Evolutionary conservation across 805 yeast genomes (phyloP), one percentile per base, ranked within the genome.

Genomic region (Metschnikowia baotianmanensis): DNA sequence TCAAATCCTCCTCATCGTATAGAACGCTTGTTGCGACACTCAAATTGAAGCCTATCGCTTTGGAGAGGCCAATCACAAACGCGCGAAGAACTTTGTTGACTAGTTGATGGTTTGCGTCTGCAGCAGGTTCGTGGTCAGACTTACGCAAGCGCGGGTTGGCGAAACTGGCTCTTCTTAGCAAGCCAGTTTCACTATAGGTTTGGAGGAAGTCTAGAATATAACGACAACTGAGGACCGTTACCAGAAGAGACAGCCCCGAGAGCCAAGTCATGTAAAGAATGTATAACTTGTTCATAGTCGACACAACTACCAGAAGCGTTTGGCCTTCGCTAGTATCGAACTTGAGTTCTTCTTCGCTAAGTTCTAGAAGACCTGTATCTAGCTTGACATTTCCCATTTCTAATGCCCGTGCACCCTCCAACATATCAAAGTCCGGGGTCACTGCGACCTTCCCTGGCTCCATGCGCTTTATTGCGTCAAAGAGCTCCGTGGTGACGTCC

Each of bases 391-490:
- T 87, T 42, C 80, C 71, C 11, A 83, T 74, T 59, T 90, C 98
- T 45, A 88, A 65, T 0, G 98, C 96, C 50, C 90, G 82, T 1
- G 96, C 86, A 0, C 96, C 95, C 51, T 87, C 88, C 46, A 83
- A 69, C 33, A 91, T 69, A 40, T 80, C 77, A 62, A 88, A 87
- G 20, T 63, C 63, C 0, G 78, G 73, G 8, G 76, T 71, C 51
- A 79, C 79, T 4, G 77, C 76, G 15, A 91, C 79, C 34, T 74
- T 69, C 23, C 81, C 82, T 27, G 24, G 27, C 10, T 53, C 42
- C 28, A 75, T 54, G 15, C 34, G 29, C 33, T 25, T 38, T 17
- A 50, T 51, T 15, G 76, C 63, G 3, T 57, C 46, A 36, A 73
- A 68, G 29, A 85, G 65, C n/a, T 63, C 58, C 4, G 61, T 53